Conservation (phyloP, 2,329 filamentous ascomycete species). For the Diaporthe australafricana region DNA sequence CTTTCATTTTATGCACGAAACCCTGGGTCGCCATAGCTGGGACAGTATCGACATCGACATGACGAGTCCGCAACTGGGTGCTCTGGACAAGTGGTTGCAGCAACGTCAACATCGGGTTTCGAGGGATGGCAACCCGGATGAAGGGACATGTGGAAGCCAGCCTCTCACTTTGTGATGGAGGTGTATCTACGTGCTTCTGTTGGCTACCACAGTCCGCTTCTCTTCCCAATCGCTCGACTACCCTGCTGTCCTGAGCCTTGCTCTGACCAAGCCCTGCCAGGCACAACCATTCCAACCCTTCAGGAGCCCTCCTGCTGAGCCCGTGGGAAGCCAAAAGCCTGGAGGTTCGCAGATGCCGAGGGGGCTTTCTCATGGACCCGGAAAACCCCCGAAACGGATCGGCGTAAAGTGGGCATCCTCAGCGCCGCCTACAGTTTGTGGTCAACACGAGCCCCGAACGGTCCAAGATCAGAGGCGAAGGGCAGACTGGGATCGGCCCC, state of each 20-base stretch:
- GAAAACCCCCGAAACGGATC: conserved; percentile 19
- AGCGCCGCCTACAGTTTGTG: not conserved
- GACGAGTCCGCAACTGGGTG: not conserved
- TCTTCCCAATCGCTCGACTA: not conserved
- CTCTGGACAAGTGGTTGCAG: not conserved
- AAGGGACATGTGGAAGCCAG: too few relatives aligned
- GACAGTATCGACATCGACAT: not conserved
- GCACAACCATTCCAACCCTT: not conserved
- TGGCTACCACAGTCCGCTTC: not conserved
- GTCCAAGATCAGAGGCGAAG: not conserved
- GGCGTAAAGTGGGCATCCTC: conserved; percentile 9
- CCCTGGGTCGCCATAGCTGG: not conserved
- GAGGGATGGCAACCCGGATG: not conserved
- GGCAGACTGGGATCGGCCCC: not conserved
- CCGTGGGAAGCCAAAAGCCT: not conserved
- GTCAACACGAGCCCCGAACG: not conserved
- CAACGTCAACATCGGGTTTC: not conserved
- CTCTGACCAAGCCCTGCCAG: not conserved
- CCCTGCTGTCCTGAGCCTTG: not conserved
- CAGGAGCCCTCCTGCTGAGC: not conserved
- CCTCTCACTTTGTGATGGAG: not conserved
- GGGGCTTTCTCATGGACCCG: conserved; percentile 9
- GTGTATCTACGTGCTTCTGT: not conserved
- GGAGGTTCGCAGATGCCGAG: conserved; percentile 18
- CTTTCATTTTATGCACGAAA: not conserved